Evolutionary conservation across 2,329 filamentous ascomycete genomes (phyloP).

Genomic region (Sphaerulina vaccinii): DNA sequence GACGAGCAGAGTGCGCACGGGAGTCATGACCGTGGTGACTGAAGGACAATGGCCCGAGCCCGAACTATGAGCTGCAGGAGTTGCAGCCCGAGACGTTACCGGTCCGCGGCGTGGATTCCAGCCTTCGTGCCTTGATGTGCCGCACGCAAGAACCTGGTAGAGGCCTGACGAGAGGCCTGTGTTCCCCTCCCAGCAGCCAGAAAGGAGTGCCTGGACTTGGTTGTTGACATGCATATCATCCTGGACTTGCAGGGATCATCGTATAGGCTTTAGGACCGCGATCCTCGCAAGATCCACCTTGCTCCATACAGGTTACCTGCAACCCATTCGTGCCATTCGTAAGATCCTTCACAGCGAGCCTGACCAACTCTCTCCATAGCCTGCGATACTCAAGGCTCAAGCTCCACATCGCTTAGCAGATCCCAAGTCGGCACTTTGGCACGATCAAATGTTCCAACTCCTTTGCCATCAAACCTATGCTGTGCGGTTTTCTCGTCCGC

Average conservation of each 20-base stretch:
- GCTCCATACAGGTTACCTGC: neutral
- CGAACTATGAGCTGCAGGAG: constrained; percentile 14
- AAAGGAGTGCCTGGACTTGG: constrained; percentile 7
- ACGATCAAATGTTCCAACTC: constrained; percentile 5
- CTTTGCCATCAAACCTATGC: constrained; percentile 10
- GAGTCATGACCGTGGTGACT: constrained; percentile 32
- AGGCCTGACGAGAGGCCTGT: neutral
- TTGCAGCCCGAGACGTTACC: too few species aligned
- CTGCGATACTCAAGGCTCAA: constrained; percentile 2
- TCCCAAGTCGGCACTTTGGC: constrained; percentile 14
- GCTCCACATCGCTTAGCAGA: constrained; percentile 7
- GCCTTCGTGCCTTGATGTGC: neutral
- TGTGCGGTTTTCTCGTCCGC: constrained; percentile 6
- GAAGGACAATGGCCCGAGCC: constrained; percentile 34
- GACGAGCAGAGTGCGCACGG: constrained; percentile 29
- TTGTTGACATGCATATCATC: constrained; percentile 1
- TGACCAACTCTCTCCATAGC: neutral
- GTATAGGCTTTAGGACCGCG: constrained; percentile 7
- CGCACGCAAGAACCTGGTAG: neutral
- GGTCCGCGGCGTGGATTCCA: neutral
- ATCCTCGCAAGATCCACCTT: constrained; percentile 4
- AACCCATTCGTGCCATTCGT: neutral
- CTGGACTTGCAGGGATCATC: constrained; percentile 6
- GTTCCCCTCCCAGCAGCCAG: neutral
- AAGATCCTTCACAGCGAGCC: neutral